These are phyloP conservation scores for Sarocladiaceae sp. DNA, from an alignment of 2,329 filamentous ascomycete genomes.

Conservation along the genomic window DNA sequence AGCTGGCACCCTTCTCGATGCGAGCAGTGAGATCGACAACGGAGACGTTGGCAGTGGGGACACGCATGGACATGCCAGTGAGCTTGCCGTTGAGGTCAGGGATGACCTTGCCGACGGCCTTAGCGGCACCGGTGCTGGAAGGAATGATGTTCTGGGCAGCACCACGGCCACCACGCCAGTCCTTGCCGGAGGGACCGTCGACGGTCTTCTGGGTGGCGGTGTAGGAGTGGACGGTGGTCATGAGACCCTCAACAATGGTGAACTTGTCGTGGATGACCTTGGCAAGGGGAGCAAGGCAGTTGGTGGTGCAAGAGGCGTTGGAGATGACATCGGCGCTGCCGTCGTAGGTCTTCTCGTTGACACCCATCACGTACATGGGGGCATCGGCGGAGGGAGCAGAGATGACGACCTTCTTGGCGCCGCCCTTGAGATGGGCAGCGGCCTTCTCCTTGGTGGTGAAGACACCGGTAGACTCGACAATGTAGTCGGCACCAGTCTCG, in stretches of 20 bases:
- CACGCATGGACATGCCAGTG: constrained; percentile 99
- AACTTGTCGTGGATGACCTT: constrained; percentile 99
- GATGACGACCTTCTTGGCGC: constrained; percentile 97
- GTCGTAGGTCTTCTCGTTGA: constrained; percentile 94
- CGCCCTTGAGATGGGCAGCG: constrained; percentile 87
- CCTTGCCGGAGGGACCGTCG: constrained; percentile 95
- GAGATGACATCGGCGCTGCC: constrained; percentile 89
- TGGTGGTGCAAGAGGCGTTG: constrained; percentile 99
- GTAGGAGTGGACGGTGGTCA: constrained; percentile 99
- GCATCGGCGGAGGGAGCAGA: constrained; percentile 91
- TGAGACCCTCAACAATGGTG: constrained; percentile 95
- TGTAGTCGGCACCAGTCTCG: constrained; percentile 83
- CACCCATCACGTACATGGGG: constrained; percentile 99
- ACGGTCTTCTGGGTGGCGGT: constrained; percentile 99
- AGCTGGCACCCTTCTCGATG: constrained; percentile 81
- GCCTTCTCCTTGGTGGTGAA: constrained; percentile 99
- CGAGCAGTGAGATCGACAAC: constrained; percentile 96
- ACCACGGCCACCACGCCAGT: constrained; percentile 98
- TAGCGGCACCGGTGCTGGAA: constrained; percentile 97
- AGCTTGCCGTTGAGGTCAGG: constrained; percentile 98
- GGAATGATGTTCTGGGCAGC: constrained; percentile 99
- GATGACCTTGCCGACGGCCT: constrained; percentile 99
- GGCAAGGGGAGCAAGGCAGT: constrained; percentile 98
- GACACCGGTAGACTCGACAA: constrained; percentile 97
- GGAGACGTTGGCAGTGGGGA: constrained; percentile 97